Evolutionary conservation across 1,284 basidiomycete species (phyloP), one percentile per base, ranked within the genome.

Genomic region (Sutorius eximius): DNA sequence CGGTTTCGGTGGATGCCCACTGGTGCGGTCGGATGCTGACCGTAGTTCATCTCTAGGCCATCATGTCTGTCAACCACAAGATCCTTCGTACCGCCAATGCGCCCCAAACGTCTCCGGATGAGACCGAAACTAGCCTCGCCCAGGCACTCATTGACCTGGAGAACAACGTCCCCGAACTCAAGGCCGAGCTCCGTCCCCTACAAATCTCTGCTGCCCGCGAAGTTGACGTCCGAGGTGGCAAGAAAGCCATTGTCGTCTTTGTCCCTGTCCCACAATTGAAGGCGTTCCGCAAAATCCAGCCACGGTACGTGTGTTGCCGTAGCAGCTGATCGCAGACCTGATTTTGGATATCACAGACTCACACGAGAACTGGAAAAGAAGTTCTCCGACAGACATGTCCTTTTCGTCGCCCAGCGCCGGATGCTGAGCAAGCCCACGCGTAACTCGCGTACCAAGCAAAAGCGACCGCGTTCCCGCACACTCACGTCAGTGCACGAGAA

Each of bases 291-390:
- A 99, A 97, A 81, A 83, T 99, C 68, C 97, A 99, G 82, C 87
- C 88, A 74, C 91, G 96, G 95, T 98, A 73, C 69, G 90, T 79
- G 51, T 33, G 30, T 34, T 15, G 13, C 37, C 45, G 36, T 29
- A 10, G 16, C 34, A 18, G 33, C 43, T 49, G 48, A 36, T 43
- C 45, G 20, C 16, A 42, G 36, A 51, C 36, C 41, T 61, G 60
- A 52, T 50, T 40, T 13, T n/a, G 46, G 24, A 41, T 51, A 15
- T n/a, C 11, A 20, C 72, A 98, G 95, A 76, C 89, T 99, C 72
- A 98, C 95, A 64, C 90, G 95, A 60, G 96, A 99, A 77, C 87
- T 99, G 71, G 97, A 99, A 87, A 99, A 99, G 87, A 99, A 99
- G 81, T 98, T 99, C 81, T 94, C 95, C 51, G 94, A 97, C 78